These are phyloP conservation scores for Aspergillus fructus DNA, from an alignment of 2,329 filamentous ascomycete genomes.

Conservation along the genomic window DNA sequence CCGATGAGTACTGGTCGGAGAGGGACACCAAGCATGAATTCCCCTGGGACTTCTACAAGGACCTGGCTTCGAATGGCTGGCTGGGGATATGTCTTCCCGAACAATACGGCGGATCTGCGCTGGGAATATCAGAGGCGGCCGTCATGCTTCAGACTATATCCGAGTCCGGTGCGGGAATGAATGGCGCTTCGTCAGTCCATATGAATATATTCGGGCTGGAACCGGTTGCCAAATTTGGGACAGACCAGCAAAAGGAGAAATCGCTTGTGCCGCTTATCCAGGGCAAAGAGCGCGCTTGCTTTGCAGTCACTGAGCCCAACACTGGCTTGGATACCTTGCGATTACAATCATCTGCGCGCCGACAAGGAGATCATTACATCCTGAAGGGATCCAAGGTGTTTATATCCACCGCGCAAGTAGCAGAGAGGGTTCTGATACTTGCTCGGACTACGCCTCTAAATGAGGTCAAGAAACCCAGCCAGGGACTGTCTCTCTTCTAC, in stretches of 20 bases:
- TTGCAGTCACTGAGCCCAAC: slow-evolving; percentile 46
- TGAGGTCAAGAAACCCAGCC: slow-evolving; percentile 41
- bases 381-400: slow-evolving; percentile 46
- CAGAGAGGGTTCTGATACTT: slow-evolving; percentile 46
- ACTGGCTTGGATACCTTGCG: slow-evolving; percentile 46
- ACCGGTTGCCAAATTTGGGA: slow-evolving; percentile 47
- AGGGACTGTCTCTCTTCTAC: slow-evolving; percentile 48
- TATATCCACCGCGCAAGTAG: slow-evolving; percentile 47
- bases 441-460: slow-evolving; percentile 43
- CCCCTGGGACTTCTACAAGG: slow-evolving; percentile 42
- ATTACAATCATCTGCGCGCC: slow-evolving; percentile 37
- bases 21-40: slow-evolving; percentile 39
- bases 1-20: slow-evolving; percentile 45
- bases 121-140: slow-evolving; percentile 45
- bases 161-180: slow-evolving; percentile 46
- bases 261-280: slow-evolving; percentile 42
- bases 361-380: slow-evolving; percentile 36
- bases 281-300: slow-evolving; percentile 43
- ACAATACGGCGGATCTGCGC: slow-evolving; percentile 42
- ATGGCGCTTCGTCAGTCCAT: slow-evolving; percentile 44
- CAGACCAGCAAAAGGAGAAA: slow-evolving; percentile 41
- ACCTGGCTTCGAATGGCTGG: slow-evolving; percentile 45
- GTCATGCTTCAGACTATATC: slow-evolving; percentile 51
- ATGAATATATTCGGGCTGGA: slow-evolving; percentile 52
- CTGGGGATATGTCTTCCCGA: slow-evolving; percentile 47